Percentiles rank a stretch among this genome's conserved stretches.
Evolutionary conservation across 2,329 filamentous ascomycete genomes (phyloP).

Genomic region (Scedosporium boydii): DNA sequence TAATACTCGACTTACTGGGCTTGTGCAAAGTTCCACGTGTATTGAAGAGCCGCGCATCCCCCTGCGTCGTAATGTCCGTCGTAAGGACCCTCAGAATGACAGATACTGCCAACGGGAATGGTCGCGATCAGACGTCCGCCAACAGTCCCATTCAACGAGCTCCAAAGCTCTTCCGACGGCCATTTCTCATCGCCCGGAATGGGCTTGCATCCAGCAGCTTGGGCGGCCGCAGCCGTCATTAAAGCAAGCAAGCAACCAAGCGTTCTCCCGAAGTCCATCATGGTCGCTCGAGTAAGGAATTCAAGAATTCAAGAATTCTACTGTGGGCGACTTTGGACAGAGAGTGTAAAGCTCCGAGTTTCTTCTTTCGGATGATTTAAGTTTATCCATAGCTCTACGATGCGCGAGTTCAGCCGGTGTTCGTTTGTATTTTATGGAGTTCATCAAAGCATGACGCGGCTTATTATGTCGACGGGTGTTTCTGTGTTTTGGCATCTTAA

Average conservation of each 20-base stretch:
- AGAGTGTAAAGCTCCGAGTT: too few species aligned
- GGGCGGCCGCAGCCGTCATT: not conserved
- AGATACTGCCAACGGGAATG: conserved; percentile 40
- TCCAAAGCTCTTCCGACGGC: conserved; percentile 38
- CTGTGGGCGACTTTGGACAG: too few species aligned
- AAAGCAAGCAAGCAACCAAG: not conserved
- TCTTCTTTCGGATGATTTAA: too few species aligned
- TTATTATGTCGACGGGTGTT: too few species aligned
- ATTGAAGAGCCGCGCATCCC: conserved; percentile 27
- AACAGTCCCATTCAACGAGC: conserved; percentile 39
- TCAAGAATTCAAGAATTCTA: too few species aligned
- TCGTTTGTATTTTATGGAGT: too few species aligned
- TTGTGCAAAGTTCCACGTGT: conserved; percentile 21
- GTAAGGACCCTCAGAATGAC: conserved; percentile 35
- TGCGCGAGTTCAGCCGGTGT: too few species aligned
- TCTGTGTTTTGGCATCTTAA: too few species aligned
- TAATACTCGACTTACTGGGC: not conserved
- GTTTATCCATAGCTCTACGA: too few species aligned
- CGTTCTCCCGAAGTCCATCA: not conserved
- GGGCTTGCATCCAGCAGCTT: conserved; percentile 27
- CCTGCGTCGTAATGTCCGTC: conserved; percentile 21
- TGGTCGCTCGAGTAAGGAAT: too few species aligned
- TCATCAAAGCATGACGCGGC: too few species aligned
- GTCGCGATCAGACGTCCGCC: conserved; percentile 40
- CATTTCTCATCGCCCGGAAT: conserved; percentile 44